Conservation (phyloP, 441 rosid genomes). For the Viola pubescens region DNA sequence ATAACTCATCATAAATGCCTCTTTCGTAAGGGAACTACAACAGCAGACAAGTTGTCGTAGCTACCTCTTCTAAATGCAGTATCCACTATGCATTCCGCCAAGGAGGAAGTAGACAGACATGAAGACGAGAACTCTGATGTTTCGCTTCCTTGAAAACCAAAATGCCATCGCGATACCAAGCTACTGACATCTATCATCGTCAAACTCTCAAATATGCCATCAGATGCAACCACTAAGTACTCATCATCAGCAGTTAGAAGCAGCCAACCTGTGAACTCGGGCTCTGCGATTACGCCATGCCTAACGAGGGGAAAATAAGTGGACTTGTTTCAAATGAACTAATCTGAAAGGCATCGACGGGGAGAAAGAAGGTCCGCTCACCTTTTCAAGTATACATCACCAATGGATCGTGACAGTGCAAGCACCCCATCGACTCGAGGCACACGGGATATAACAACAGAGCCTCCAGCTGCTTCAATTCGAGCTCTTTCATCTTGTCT, state of each 20-base stretch:
- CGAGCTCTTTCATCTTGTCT: conserved; percentile 34
- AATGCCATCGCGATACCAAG: conserved; percentile 19
- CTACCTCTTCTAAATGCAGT: conserved; percentile 31
- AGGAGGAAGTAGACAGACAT: conserved; percentile 22
- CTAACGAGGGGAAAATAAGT: conserved; percentile 9
- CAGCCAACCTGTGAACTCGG: conserved; percentile 33
- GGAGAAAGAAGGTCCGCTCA: not conserved
- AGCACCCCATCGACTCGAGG: conserved; percentile 38
- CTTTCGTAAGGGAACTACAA: conserved; percentile 25
- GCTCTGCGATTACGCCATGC: conserved; percentile 34
- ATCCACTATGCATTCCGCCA: conserved; percentile 27
- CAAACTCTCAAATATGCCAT: conserved; percentile 39
- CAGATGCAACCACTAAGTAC: conserved; percentile 38
- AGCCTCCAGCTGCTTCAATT: conserved; percentile 38
- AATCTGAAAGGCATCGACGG: not conserved
- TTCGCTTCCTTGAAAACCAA: not conserved
- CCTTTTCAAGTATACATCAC: conserved; percentile 33
- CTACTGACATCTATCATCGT: conserved; percentile 25
- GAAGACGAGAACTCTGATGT: conserved; percentile 16
- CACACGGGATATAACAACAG: conserved; percentile 24
- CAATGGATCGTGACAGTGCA: conserved; percentile 41
- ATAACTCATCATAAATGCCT: not conserved
- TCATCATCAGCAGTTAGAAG: conserved; percentile 23
- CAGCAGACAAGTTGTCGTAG: conserved; percentile 30
- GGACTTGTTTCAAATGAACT: not conserved